phyloP scores from a whole-genome alignment of 148 eudicot genomes.

The Chenopodium berlandieri region DNA sequence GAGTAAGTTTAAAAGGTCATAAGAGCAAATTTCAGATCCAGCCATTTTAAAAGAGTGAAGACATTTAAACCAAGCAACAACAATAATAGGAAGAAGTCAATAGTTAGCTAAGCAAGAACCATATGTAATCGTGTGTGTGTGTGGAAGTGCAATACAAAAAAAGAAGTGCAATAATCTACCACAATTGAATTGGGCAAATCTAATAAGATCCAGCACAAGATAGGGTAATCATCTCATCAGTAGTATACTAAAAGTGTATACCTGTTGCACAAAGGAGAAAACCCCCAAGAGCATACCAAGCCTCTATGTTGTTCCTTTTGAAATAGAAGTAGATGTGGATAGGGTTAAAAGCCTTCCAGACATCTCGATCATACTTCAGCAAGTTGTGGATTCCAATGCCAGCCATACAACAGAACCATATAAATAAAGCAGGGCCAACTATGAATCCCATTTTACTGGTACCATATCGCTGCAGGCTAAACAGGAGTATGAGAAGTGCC shows the following conservation, averaged over 20 bases:
- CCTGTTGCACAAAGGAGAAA: constrained; percentile 95
- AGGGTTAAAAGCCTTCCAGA: constrained; percentile 91
- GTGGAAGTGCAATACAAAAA: not conserved
- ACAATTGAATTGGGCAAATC: not conserved
- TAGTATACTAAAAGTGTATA: constrained; percentile 25
- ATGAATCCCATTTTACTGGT: constrained; percentile 95
- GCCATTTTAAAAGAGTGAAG: no score
- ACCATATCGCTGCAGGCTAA: constrained; percentile 89
- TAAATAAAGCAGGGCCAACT: constrained; percentile 89
- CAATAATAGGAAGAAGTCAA: no score
- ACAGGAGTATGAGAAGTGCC: constrained; percentile 76
- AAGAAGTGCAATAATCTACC: not conserved
- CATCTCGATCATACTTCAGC: constrained; percentile 67
- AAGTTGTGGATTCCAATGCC: constrained; percentile 89
- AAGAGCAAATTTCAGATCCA: no score
- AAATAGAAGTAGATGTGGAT: constrained; percentile 85
- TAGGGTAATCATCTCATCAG: not conserved
- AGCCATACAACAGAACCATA: constrained; percentile 95
- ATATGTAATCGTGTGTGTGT: no score
- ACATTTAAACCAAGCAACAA: no score
- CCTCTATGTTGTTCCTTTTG: constrained; percentile 73
- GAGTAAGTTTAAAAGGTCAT: no score
- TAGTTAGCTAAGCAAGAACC: no score
- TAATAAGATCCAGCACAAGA: not conserved
- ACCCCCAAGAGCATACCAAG: constrained; percentile 97